These are phyloP conservation scores for Solanum rostratum DNA, from an alignment of 257 asterid species.

Conservation along the genomic window DNA sequence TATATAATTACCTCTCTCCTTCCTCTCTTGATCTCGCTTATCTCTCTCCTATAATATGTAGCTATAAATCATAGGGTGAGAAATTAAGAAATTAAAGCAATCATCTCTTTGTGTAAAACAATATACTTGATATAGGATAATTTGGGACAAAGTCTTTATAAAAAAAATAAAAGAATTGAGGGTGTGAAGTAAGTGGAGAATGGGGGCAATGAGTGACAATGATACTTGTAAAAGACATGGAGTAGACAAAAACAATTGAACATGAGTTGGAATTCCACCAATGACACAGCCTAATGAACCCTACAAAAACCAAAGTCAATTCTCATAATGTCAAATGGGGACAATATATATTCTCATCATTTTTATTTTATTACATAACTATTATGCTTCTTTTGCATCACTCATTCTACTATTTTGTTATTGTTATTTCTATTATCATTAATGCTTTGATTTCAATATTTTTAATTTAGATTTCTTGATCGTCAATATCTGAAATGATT, in stretches of 20 bases:
- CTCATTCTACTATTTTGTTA: background rate
- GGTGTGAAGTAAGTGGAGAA: background rate
- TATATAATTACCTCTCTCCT: too few relatives aligned
- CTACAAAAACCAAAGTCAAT: constrained; percentile 20
- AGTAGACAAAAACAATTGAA: constrained; percentile 29
- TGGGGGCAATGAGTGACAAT: constrained; percentile 17
- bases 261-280: constrained; percentile 63
- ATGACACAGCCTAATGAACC: constrained; percentile 5
- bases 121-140: background rate
- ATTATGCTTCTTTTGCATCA: too few relatives aligned
- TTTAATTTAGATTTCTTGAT: too few relatives aligned
- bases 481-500: too few relatives aligned
- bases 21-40: too few relatives aligned
- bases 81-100: background rate
- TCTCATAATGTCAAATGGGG: constrained; percentile 1
- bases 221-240: constrained; percentile 12
- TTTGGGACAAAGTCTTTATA: background rate
- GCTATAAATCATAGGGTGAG: background rate
- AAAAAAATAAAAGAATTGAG: background rate
- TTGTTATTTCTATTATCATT: background rate
- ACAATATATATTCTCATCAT: background rate
- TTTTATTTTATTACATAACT: background rate
- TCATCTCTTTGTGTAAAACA: background rate
- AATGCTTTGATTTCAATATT: background rate
- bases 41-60: too few relatives aligned